Evolutionary conservation across 495 filamentous ascomycete genomes (phyloP), one percentile per base, ranked within the genome.

Genomic region (Aspergillus avenaceus): DNA sequence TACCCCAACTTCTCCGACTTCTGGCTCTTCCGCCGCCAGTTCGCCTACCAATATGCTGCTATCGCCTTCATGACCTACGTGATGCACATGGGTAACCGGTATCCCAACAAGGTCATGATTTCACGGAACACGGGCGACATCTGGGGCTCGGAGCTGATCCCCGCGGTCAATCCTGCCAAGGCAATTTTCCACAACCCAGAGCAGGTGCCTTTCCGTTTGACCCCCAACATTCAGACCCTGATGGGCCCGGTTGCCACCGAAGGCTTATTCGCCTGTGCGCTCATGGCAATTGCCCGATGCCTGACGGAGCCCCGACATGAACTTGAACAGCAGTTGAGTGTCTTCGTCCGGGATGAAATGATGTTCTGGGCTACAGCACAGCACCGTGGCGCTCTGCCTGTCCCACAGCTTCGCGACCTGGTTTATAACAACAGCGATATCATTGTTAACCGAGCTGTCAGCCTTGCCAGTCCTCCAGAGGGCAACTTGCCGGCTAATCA

Each of bases 51-150:
- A 69, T 84, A 96, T 41, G 91, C 93, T n/a, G 85, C 91, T 2
- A 79, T 97, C 47, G 96, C 91, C 11, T 99, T 97, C 74, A 95
- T 99, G 87, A 99, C 95, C 28, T 97, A 96, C 63, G 85, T 95
- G 52, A 87, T 99, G 73, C 89, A 90, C 74, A 97, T 97, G 79
- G 86, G 87, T 65, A 86, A 86, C 59, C 88, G 95, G 47, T 97
- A 89, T 59, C 95, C 95, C 4, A 88, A 91, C 69, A 97, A 97
- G 74, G 83, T 97, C 61, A 83, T 85, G 65, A 91, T 99, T 55
- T 87, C 92, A 29, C 84, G 95, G 25, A 83, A 80, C 21, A 90
- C 87, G 0, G 95, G 95, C 47, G 92, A 95, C 60, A 84, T 99
- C 56, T 97, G 95, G 95, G 92, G 90, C 34, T 89, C 91, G 5